Percentiles rank a stretch among this genome's conserved stretches.
These are phyloP conservation scores for Trichophyton equinum DNA, from an alignment of 2,329 filamentous ascomycete genomes.

Conservation along the genomic window DNA sequence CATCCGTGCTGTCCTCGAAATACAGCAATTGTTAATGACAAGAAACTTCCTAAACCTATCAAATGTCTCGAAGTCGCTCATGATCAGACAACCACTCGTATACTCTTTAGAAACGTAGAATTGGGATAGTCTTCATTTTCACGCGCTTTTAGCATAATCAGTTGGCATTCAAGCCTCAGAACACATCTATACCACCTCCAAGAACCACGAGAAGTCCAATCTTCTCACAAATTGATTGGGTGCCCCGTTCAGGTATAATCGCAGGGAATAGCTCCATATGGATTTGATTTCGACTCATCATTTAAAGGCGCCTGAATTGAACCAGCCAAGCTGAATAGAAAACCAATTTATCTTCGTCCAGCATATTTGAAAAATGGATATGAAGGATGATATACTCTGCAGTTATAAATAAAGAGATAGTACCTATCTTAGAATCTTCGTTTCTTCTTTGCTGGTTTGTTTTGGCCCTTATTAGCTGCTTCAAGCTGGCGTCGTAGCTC, in stretches of 20 bases:
- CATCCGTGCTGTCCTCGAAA: slow-evolving; percentile 3
- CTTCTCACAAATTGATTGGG: too few species aligned
- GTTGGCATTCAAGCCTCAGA: too few species aligned
- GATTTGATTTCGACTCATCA: too few species aligned
- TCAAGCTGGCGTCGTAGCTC: slow-evolving; percentile 44
- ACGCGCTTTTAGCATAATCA: not conserved
- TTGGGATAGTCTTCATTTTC: not conserved
- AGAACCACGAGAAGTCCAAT: too few species aligned
- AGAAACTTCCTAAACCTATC: not conserved
- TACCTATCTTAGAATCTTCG: slow-evolving; percentile 36
- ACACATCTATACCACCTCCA: too few species aligned
- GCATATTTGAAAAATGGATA: too few species aligned
- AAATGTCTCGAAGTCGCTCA: not conserved
- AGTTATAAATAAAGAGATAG: not conserved
- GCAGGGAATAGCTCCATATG: too few species aligned
- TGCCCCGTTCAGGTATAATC: too few species aligned
- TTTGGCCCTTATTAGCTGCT: slow-evolving; percentile 35
- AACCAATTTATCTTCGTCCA: too few species aligned
- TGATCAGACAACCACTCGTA: not conserved
- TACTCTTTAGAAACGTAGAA: not conserved
- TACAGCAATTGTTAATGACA: not conserved
- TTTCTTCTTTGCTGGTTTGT: slow-evolving; percentile 42
- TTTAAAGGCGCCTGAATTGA: too few species aligned
- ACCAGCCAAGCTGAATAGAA: too few species aligned
- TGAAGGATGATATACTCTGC: too few species aligned